Conservation (phyloP, 2,329 filamentous ascomycete genomes). For the Pseudopyricularia cyperi region DNA sequence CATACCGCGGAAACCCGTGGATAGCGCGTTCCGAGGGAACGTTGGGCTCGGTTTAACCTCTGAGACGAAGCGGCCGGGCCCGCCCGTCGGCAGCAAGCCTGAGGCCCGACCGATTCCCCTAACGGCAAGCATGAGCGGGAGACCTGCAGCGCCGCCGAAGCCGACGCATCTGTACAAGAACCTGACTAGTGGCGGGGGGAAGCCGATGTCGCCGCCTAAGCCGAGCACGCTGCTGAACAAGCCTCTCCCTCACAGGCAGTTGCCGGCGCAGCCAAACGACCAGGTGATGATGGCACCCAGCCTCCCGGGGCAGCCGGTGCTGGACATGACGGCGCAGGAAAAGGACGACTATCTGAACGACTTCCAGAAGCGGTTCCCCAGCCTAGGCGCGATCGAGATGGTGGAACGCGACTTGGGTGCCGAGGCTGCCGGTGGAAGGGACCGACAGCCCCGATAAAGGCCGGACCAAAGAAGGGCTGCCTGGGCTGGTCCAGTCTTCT, state of each 20-base stretch:
- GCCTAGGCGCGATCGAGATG: conserved; percentile 74
- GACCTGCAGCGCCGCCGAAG: conserved; percentile 47
- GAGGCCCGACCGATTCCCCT: conserved; percentile 9
- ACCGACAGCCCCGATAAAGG: not conserved
- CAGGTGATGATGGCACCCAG: conserved; percentile 26
- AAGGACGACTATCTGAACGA: conserved; percentile 53
- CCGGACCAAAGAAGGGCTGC: not conserved
- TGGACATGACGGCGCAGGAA: conserved; percentile 43
- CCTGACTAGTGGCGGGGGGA: conserved; percentile 22
- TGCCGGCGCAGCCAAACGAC: conserved; percentile 12
- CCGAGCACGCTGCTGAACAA: conserved; percentile 12
- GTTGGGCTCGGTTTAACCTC: not conserved
- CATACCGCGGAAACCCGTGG: conserved; percentile 38
- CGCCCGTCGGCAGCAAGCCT: conserved; percentile 1
- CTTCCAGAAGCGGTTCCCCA: conserved; percentile 81
- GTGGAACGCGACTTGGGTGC: conserved; percentile 54
- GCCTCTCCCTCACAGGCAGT: conserved; percentile 5
- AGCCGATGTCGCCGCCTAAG: conserved; percentile 32
- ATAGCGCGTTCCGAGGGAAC: conserved; percentile 10
- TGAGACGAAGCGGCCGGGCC: conserved; percentile 5
- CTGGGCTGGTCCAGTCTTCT: no score
- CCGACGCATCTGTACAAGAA: conserved; percentile 47
- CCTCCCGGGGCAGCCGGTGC: conserved; percentile 31
- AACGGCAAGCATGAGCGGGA: conserved; percentile 9
- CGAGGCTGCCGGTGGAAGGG: conserved; percentile 14